Percentiles rank a stretch among this genome's conserved stretches.
These are phyloP conservation scores for Graphilbum sp. DNA, from an alignment of 2,329 filamentous ascomycete genomes.

Conservation along the genomic window DNA sequence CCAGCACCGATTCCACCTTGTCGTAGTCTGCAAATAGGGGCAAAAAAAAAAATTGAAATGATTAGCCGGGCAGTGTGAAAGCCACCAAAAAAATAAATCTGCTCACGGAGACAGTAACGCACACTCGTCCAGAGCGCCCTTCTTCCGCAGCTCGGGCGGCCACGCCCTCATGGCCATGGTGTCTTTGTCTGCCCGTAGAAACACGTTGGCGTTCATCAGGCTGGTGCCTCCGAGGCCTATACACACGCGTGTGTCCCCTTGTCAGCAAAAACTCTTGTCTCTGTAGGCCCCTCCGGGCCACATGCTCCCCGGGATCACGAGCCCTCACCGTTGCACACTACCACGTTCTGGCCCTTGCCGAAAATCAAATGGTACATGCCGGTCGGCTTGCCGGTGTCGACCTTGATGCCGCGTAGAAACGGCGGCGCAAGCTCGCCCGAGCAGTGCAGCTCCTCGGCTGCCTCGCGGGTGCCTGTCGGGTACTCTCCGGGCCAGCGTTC, in stretches of 20 bases:
- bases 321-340: constrained; percentile 35
- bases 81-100: not conserved
- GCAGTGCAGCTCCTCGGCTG: constrained; percentile 35
- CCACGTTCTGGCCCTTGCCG: constrained; percentile 46
- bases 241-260: too few relatives aligned
- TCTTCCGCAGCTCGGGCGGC: constrained; percentile 38
- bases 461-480: constrained; percentile 29
- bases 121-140: constrained; percentile 31
- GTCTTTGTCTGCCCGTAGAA: constrained; percentile 38
- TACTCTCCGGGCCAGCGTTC: constrained; percentile 54
- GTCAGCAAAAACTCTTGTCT: too few relatives aligned
- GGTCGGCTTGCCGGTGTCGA: constrained; percentile 35
- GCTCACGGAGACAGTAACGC: constrained; percentile 12
- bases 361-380: constrained; percentile 48
- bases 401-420: constrained; percentile 22
- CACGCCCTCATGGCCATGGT: constrained; percentile 37
- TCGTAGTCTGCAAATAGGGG: constrained; percentile 36
- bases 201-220: constrained; percentile 52
- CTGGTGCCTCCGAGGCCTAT: constrained; percentile 48
- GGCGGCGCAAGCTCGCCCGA: constrained; percentile 33
- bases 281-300: too few relatives aligned
- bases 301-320: too few relatives aligned
- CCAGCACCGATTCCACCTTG: constrained; percentile 35
- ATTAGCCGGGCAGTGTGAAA: too few relatives aligned
- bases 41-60: too few relatives aligned